phyloP scores from a whole-genome alignment of 495 filamentous ascomycete genomes.

The Penicillium chermesinum region DNA sequence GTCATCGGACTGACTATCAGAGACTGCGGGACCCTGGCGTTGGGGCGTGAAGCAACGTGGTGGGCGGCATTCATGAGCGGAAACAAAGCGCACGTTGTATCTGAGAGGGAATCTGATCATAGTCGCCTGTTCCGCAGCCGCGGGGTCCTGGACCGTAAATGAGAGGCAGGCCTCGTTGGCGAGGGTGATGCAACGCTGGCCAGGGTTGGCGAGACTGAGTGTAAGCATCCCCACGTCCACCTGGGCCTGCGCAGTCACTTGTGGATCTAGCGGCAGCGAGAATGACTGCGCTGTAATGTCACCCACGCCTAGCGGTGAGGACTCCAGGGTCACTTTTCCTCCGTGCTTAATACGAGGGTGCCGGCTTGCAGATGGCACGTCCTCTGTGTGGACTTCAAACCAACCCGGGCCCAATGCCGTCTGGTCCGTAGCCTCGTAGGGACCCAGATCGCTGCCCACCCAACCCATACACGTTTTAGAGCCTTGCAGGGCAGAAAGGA shows the following conservation, averaged over 20 bases:
- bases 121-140: conserved; percentile 25
- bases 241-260: conserved; percentile 4
- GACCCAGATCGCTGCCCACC: conserved; percentile 57
- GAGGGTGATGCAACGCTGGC: conserved; percentile 31
- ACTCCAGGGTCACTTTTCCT: conserved; percentile 27
- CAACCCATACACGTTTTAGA: conserved; percentile 75
- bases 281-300: conserved; percentile 46
- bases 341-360: conserved; percentile 39
- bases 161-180: conserved; percentile 47
- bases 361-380: conserved; percentile 13
- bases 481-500: conserved; percentile 60
- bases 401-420: conserved; percentile 53
- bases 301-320: conserved; percentile 35
- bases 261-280: conserved; percentile 28
- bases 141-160: conserved; percentile 31
- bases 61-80: conserved; percentile 58
- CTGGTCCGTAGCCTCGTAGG: conserved; percentile 23
- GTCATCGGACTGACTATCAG: conserved; percentile 14
- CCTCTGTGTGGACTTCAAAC: conserved; percentile 53
- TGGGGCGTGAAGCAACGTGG: conserved; percentile 36
- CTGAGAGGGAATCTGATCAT: conserved; percentile 44
- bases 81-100: conserved; percentile 64
- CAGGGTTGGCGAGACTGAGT: conserved; percentile 14
- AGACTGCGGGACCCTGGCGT: not conserved
- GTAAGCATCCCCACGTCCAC: conserved; percentile 19